A percentile compares a stretch with the other conserved stretches of the same genome.
phyloP scores from a whole-genome alignment of 169 alveolate genomes.

The Plasmodium ovale region DNA sequence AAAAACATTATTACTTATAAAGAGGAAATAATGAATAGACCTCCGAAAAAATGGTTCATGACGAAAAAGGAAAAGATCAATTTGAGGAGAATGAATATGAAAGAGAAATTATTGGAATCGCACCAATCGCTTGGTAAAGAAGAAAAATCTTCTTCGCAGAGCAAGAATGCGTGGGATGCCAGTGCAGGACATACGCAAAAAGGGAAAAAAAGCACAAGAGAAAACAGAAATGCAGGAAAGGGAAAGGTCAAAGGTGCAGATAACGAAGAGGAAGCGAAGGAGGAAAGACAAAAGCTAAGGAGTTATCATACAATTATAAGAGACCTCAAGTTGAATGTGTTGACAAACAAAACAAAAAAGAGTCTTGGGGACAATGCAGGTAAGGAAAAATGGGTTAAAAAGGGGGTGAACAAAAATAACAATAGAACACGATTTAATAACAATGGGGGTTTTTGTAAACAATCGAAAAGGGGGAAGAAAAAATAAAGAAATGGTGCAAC shows the following conservation, averaged over 20 bases:
- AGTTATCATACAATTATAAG: conserved; percentile 49
- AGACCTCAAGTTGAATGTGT: conserved; percentile 47
- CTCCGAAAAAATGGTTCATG: conserved; percentile 79
- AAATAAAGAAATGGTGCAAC: too few relatives aligned
- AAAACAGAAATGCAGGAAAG: not conserved
- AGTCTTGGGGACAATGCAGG: not conserved
- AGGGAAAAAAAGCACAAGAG: conserved; percentile 6
- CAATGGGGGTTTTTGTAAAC: not conserved
- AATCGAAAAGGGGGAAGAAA: conserved; percentile 1
- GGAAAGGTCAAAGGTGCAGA: not conserved
- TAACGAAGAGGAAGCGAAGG: conserved; percentile 10
- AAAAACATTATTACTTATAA: conserved; percentile 82
- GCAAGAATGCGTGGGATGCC: conserved; percentile 10
- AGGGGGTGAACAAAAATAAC: not conserved
- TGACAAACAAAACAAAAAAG: conserved; percentile 8
- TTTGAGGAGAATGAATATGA: conserved; percentile 27
- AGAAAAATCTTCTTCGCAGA: not conserved
- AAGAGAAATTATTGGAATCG: conserved; percentile 14
- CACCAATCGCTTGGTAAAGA: not conserved
- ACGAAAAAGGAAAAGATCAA: conserved; percentile 67
- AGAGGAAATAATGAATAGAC: conserved; percentile 84
- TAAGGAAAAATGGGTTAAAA: not conserved
- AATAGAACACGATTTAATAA: not conserved
- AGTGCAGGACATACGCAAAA: conserved; percentile 56
- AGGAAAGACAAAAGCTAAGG: conserved; percentile 42